phyloP scores from a whole-genome alignment of 2,329 filamentous ascomycete genomes.

The Cephalotrichum gorgonifer region DNA sequence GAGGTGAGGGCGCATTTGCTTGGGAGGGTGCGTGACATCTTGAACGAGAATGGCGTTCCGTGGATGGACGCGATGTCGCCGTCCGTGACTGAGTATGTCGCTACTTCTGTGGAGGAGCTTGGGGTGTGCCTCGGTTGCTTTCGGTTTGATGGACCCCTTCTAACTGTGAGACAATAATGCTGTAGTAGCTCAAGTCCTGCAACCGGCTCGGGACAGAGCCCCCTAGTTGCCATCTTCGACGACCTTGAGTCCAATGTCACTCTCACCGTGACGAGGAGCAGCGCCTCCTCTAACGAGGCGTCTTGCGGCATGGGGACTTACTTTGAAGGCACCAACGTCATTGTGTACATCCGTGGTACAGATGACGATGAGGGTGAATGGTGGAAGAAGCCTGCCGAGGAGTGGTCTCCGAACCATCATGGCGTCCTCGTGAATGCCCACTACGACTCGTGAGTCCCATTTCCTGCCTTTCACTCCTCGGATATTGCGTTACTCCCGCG shows the following conservation, averaged over 20 bases:
- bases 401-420: slow-evolving; percentile 34
- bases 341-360: slow-evolving; percentile 79
- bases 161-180: background rate
- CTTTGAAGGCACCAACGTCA: slow-evolving; percentile 86
- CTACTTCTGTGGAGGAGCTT: background rate
- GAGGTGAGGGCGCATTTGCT: slow-evolving; percentile 68
- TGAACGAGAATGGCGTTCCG: slow-evolving; percentile 47
- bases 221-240: slow-evolving; percentile 60
- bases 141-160: background rate
- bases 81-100: background rate
- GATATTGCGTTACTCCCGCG: background rate
- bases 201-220: slow-evolving; percentile 7
- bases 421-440: slow-evolving; percentile 91
- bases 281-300: slow-evolving; percentile 14
- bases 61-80: slow-evolving; percentile 30
- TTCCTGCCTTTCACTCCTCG: background rate
- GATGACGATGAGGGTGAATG: slow-evolving; percentile 64
- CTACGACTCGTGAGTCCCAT: slow-evolving; percentile 56
- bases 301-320: slow-evolving; percentile 48
- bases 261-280: slow-evolving; percentile 19
- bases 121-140: background rate
- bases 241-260: slow-evolving; percentile 74
- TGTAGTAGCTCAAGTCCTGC: background rate
- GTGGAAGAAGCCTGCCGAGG: slow-evolving; percentile 46
- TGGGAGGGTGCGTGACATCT: slow-evolving; percentile 57